These are phyloP conservation scores for Pythium periplocum DNA, from an alignment of 352 stramenopile species.

Conservation along the genomic window DNA sequence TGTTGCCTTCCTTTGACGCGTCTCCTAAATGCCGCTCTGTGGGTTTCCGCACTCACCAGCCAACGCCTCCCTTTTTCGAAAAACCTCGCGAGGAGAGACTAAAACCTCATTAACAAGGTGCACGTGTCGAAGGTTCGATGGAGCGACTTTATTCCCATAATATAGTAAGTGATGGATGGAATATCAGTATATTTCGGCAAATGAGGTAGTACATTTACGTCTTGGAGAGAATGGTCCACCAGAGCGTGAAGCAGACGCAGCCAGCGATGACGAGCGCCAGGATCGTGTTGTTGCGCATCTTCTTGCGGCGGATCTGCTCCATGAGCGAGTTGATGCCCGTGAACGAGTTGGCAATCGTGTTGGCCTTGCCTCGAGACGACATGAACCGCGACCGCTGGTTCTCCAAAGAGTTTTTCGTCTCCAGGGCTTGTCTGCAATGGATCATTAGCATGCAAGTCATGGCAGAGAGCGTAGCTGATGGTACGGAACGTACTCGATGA, in stretches of 20 bases:
- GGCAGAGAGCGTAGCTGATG: slow-evolving; percentile 2
- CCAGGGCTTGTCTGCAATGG: slow-evolving; percentile 61
- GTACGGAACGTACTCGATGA: slow-evolving; percentile 55
- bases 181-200: not conserved
- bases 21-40: slow-evolving; percentile 1
- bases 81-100: slow-evolving; percentile 3
- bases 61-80: not conserved
- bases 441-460: slow-evolving; percentile 29
- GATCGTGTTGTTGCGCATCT: slow-evolving; percentile 96
- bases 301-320: slow-evolving; percentile 94
- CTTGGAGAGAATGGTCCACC: slow-evolving; percentile 86
- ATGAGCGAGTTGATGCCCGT: slow-evolving; percentile 95
- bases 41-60: not conserved
- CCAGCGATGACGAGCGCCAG: slow-evolving; percentile 93
- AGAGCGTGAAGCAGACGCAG: slow-evolving; percentile 97
- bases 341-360: slow-evolving; percentile 87
- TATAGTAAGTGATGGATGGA: no score
- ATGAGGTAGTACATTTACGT: slow-evolving; percentile 26
- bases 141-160: no score
- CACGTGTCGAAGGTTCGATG: no score
- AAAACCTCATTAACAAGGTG: no score
- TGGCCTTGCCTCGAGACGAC: slow-evolving; percentile 78
- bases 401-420: slow-evolving; percentile 82
- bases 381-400: slow-evolving; percentile 88
- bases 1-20: slow-evolving; percentile 3